These are phyloP conservation scores for Phytopythium ostracodes DNA, from an alignment of 352 stramenopile genomes.

Conservation along the genomic window DNA sequence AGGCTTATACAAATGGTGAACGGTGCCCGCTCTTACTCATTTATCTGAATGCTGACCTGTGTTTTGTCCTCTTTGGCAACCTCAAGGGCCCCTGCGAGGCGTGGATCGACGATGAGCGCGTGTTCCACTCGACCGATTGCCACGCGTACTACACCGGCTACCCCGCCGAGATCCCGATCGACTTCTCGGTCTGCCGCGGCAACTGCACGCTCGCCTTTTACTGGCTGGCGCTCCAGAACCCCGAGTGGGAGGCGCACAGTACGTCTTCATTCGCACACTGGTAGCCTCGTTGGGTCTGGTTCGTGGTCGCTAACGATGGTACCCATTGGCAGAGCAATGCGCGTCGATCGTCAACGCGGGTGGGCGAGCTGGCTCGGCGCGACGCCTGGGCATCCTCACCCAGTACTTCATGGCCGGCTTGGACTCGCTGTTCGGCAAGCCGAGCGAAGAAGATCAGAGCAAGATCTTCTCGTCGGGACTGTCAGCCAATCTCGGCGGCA, in stretches of 20 bases:
- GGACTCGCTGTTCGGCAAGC: conserved; percentile 3
- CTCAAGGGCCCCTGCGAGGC: conserved; percentile 36
- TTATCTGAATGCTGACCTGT: too few species aligned
- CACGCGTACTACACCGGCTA: conserved; percentile 25
- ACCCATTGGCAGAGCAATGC: conserved; percentile 21
- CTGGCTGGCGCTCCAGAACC: conserved; percentile 49
- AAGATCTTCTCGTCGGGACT: neutral
- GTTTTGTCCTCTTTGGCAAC: too few species aligned
- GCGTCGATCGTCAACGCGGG: conserved; percentile 25
- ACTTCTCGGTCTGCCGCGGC: conserved; percentile 44
- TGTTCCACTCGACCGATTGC: conserved; percentile 41
- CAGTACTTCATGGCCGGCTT: neutral
- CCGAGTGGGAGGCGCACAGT: conserved; percentile 59
- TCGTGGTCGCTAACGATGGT: neutral
- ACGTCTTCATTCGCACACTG: conserved; percentile 5
- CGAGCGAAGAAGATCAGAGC: neutral
- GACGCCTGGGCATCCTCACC: neutral
- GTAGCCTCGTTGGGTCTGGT: neutral
- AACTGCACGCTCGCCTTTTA: conserved; percentile 56
- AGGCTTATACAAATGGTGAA: neutral
- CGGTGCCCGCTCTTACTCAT: neutral
- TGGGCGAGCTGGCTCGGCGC: neutral
- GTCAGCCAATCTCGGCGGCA: neutral
- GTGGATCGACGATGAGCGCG: conserved; percentile 37
- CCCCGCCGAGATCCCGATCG: conserved; percentile 44